Conservation (phyloP, 2,329 filamentous ascomycete species). For the Ophiosphaerella korrae region DNA sequence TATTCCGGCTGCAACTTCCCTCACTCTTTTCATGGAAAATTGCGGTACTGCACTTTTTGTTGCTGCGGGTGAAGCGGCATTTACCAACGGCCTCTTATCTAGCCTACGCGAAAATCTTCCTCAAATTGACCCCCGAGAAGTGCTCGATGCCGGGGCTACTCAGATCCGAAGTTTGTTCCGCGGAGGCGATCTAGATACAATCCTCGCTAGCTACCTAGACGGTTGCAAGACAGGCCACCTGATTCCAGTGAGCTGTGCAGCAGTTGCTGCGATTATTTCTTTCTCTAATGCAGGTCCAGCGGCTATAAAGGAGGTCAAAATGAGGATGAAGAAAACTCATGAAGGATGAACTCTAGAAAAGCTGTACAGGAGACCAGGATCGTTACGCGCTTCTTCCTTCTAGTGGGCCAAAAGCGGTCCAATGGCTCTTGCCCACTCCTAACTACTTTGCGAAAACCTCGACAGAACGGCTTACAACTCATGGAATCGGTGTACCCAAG, state of each 20-base stretch:
- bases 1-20: constrained; percentile 46
- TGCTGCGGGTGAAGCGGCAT: constrained; percentile 49
- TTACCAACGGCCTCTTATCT: constrained; percentile 48
- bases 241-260: constrained; percentile 27
- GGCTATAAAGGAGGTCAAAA: constrained; percentile 16
- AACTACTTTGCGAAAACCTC: too few relatives aligned
- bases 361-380: too few relatives aligned
- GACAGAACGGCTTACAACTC: too few relatives aligned
- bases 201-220: constrained; percentile 30
- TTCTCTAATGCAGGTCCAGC: constrained; percentile 23
- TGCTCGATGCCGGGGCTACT: constrained; percentile 53
- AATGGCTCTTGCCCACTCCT: too few relatives aligned
- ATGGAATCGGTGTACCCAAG: too few relatives aligned
- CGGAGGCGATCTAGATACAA: constrained; percentile 21
- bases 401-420: too few relatives aligned
- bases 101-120: constrained; percentile 43
- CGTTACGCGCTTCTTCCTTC: too few relatives aligned
- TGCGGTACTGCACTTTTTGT: constrained; percentile 52
- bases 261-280: constrained; percentile 23
- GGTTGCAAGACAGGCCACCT: constrained; percentile 33
- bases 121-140: constrained; percentile 35
- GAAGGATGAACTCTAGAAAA: constrained; percentile 4
- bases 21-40: constrained; percentile 52
- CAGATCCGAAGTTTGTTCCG: constrained; percentile 47
- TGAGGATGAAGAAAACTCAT: constrained; percentile 21